phyloP scores from a whole-genome alignment of 2,329 filamentous ascomycete genomes.

The Colletotrichum spaethianum region DNA sequence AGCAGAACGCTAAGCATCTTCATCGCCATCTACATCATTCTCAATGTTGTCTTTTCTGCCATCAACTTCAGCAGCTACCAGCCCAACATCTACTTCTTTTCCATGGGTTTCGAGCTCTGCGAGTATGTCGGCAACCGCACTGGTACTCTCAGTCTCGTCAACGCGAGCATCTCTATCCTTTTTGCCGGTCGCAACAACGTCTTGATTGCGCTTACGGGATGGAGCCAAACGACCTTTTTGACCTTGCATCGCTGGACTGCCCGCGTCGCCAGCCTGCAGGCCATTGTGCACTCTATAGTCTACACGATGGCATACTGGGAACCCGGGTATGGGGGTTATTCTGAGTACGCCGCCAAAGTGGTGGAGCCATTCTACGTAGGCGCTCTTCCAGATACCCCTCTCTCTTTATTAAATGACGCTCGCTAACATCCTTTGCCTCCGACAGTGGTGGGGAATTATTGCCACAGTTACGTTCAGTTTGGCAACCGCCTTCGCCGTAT shows the following conservation, averaged over 20 bases:
- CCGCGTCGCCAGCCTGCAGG: constrained; percentile 45
- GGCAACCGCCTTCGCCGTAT: constrained; percentile 47
- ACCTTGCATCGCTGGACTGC: constrained; percentile 55
- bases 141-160: constrained; percentile 53
- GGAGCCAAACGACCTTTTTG: constrained; percentile 54
- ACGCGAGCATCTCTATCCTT: constrained; percentile 50
- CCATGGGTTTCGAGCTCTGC: constrained; percentile 47
- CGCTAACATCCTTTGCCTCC: constrained; percentile 44
- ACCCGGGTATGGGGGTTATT: constrained; percentile 20
- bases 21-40: constrained; percentile 55
- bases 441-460: constrained; percentile 52
- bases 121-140: constrained; percentile 52
- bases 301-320: constrained; percentile 44
- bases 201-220: constrained; percentile 53
- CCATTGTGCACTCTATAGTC: constrained; percentile 51
- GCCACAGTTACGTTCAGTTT: constrained; percentile 47
- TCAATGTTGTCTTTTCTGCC: constrained; percentile 54
- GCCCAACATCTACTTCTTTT: constrained; percentile 45
- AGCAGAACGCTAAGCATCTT: constrained; percentile 61
- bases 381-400: background rate
- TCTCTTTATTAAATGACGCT: background rate
- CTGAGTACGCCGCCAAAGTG: constrained; percentile 13
- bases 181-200: constrained; percentile 54
- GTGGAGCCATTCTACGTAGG: constrained; percentile 19
- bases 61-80: constrained; percentile 45